Base-by-base conservation (phyloP, 768 basidiomycete genomes). In the Mycena alexandri region DNA sequence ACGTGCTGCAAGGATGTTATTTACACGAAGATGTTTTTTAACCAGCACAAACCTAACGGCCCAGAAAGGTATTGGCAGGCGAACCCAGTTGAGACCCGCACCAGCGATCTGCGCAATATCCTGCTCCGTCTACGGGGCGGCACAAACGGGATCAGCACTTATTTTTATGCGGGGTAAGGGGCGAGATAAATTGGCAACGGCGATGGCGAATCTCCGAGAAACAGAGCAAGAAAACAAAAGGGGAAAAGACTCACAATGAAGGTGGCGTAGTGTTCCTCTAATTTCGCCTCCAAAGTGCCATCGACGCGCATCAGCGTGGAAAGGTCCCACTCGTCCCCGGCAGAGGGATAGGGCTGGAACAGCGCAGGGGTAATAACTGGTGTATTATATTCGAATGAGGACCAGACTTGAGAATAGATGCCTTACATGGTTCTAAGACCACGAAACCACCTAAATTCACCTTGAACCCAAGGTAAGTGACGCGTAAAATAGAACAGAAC, bases 91-190 rank as follows among this genome's bases (percentile, higher is more conserved):
- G 63, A 97, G 79, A 14, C 95, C 96, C 21, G 94, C 95, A 16
- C 88, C 92, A 50, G 95, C 94, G 66, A 98, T 96, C 75, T 91
- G 84, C 42, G 95, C 95, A 67, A 96, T 89, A 80, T 97, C 95
- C 79, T 93, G 81, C 77, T 97, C 95, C 54, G 95, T 96, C 93
- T 95, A 68, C 46, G n/a, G n/a, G n/a, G 48, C 53, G 36, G 19
- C 43, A 65, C 22, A 16, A 42, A 46, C 52, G 43, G 46, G 44
- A 29, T 41, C 22, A 55, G 43, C 14, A 61, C 29, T 29, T 29
- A 36, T 46, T 38, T 19, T 22, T n/a, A 16, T 21, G 17, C 9
- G 51, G 61, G 25, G 14, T 22, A 71, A 51, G 8, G 24, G n/a
- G n/a, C n/a, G n/a, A n/a, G n/a, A n/a, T n/a, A n/a, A n/a, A n/a